Conservation (phyloP, 306 rosid genomes). For the Comarum palustre region DNA sequence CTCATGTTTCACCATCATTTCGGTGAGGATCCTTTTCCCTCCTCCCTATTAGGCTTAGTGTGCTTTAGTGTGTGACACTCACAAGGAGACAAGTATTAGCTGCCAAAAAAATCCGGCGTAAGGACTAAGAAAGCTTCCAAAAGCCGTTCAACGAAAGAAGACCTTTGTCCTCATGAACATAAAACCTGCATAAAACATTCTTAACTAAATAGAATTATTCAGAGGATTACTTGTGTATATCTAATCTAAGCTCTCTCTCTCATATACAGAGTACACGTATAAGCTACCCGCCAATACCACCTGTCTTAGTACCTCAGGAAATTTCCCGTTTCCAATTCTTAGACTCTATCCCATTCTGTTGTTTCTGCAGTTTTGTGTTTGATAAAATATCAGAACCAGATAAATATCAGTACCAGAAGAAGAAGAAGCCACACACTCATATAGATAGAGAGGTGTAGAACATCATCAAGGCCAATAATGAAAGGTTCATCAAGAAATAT, state of each 20-base stretch:
- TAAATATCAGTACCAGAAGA: background rate
- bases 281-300: constrained; percentile 37
- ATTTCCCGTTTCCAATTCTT: constrained; percentile 22
- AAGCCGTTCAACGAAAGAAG: constrained; percentile 18
- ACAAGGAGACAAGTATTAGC: constrained; percentile 16
- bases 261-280: constrained; percentile 26
- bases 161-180: constrained; percentile 36
- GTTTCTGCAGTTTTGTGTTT: constrained; percentile 4
- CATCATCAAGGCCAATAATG: background rate
- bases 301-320: constrained; percentile 24
- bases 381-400: background rate
- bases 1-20: background rate
- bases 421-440: constrained; percentile 3
- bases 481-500: constrained; percentile 56
- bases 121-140: background rate
- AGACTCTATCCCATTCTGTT: background rate
- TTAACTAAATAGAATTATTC: background rate
- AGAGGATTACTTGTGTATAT: background rate
- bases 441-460: background rate
- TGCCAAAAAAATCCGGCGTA: constrained; percentile 22
- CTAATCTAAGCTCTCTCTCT: background rate
- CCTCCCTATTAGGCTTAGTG: background rate
- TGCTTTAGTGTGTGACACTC: background rate
- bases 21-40: background rate
- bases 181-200: background rate